Evolutionary conservation across 768 basidiomycete genomes (phyloP).

Genomic region (Pleurotus djamor): DNA sequence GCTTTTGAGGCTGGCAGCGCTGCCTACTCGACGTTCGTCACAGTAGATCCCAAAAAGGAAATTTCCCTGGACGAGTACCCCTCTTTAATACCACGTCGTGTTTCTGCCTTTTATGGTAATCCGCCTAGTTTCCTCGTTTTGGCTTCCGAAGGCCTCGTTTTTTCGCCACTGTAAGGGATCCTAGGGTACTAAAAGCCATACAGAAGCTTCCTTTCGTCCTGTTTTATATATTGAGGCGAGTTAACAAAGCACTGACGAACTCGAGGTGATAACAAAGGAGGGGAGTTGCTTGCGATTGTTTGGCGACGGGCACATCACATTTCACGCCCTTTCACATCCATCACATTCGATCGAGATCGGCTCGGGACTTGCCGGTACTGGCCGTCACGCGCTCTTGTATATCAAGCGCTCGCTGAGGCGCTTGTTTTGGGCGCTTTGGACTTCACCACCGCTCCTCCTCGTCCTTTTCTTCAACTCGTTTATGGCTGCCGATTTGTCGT

Average conservation of each 20-base stretch:
- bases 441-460: background rate
- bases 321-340: background rate
- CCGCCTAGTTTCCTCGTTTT: no score
- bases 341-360: background rate
- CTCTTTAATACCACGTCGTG: constrained; percentile 7
- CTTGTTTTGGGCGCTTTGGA: no score
- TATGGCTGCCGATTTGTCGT: constrained; percentile 56
- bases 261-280: background rate
- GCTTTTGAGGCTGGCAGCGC: background rate
- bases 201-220: background rate
- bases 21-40: background rate
- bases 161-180: background rate
- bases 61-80: background rate
- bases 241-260: background rate
- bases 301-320: background rate
- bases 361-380: no score
- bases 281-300: background rate
- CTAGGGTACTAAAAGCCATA: background rate
- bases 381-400: no score
- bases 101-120: constrained; percentile 8
- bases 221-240: background rate
- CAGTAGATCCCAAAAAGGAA: background rate
- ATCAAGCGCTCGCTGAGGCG: no score
- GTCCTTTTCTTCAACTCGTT: background rate
- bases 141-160: background rate